Evolutionary conservation across 176 grass and related monocot genomes (phyloP).

Genomic region (Carex parvula): DNA sequence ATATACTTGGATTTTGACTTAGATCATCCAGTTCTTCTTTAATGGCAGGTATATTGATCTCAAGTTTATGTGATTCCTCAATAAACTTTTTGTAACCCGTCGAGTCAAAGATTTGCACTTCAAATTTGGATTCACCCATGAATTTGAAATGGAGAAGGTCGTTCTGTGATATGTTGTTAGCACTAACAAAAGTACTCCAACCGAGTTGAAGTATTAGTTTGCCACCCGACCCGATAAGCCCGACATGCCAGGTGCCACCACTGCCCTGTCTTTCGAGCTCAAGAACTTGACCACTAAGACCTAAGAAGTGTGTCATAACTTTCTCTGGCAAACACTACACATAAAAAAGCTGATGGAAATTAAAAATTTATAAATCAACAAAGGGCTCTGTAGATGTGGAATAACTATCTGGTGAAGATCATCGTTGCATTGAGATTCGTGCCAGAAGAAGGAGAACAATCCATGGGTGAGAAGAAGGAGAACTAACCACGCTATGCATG

Average conservation of each 20-base stretch:
- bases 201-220: constrained; percentile 32
- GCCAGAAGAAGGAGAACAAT: too few species aligned
- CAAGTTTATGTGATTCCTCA: not conserved
- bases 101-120: not conserved
- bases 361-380: too few species aligned
- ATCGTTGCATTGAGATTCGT: too few species aligned
- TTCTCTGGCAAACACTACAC: constrained; percentile 34
- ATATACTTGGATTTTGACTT: not conserved
- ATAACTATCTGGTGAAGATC: too few species aligned
- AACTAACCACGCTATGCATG: constrained; percentile 33
- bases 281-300: constrained; percentile 20
- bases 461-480: not conserved
- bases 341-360: too few species aligned
- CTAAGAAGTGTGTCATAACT: constrained; percentile 32
- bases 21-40: not conserved
- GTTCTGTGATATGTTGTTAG: constrained; percentile 21
- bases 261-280: constrained; percentile 29
- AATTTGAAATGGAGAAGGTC: constrained; percentile 46
- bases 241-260: constrained; percentile 23
- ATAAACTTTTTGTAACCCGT: not conserved
- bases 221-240: not conserved
- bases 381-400: too few species aligned
- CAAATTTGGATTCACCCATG: constrained; percentile 18
- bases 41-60: not conserved
- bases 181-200: constrained; percentile 28